Percentiles rank a stretch among this genome's conserved stretches.
phyloP scores from a whole-genome alignment of 768 basidiomycete genomes.

The Gautieria morchelliformis region DNA sequence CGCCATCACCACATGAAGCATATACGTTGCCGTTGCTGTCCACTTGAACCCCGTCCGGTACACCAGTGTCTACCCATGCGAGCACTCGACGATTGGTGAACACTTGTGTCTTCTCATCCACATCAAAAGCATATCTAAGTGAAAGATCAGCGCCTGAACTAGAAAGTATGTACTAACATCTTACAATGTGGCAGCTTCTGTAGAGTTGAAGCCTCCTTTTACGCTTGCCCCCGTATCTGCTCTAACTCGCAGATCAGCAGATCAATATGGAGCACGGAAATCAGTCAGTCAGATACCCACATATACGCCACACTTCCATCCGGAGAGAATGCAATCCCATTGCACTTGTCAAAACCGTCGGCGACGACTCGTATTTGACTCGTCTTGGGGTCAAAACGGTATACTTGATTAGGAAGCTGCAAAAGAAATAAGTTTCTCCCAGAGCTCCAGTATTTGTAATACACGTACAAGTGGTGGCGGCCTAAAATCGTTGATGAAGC shows the following conservation, averaged over 20 bases:
- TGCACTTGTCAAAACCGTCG: constrained; percentile 62
- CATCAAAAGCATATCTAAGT: constrained; percentile 57
- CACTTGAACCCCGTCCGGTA: constrained; percentile 47
- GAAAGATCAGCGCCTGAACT: neutral
- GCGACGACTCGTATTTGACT: constrained; percentile 63
- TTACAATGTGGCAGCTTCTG: constrained; percentile 59
- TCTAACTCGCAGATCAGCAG: neutral
- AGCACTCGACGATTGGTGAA: constrained; percentile 58
- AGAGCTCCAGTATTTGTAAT: neutral
- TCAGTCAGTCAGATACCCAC: constrained; percentile 22
- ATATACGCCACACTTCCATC: constrained; percentile 61
- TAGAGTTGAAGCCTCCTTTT: constrained; percentile 37
- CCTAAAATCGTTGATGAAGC: constrained; percentile 57
- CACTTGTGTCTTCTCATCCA: constrained; percentile 41
- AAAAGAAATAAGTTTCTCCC: neutral
- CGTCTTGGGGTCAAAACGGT: constrained; percentile 61
- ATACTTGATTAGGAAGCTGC: constrained; percentile 41
- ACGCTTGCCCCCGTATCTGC: constrained; percentile 1
- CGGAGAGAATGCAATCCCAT: constrained; percentile 65
- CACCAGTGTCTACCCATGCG: constrained; percentile 54
- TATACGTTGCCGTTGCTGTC: constrained; percentile 60
- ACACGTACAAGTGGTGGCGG: constrained; percentile 33
- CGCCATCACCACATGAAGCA: constrained; percentile 59
- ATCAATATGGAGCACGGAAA: neutral
- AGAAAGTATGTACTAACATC: constrained; percentile 15